Base-by-base conservation (phyloP, 108 stramenopile species). In the Discostella stelligeroides region DNA sequence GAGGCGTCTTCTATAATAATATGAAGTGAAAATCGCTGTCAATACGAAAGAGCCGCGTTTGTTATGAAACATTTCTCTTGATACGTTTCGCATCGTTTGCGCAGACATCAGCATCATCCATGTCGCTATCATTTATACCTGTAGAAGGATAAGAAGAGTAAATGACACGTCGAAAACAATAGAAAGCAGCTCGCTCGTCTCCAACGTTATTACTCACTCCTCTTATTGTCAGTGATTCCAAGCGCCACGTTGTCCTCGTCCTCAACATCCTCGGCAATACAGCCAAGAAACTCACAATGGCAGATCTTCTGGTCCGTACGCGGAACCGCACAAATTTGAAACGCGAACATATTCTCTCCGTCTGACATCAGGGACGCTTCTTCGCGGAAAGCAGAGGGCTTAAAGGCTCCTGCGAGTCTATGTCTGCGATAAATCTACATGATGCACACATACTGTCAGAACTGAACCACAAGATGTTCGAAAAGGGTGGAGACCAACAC, bases 291-390 rank as follows among this genome's bases (percentile, higher is more conserved):
- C 54, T 95, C 94, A 27, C 84, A 63, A 67, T 90, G 71, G 54
- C 88, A 67, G 11, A 95, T 84, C 47, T 79, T 75, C 66, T 91
- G 74, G 51, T 95, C 90, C 39, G 79, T 68, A 27, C 63, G 46
- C n/a, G 81, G 81, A 58, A 84, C 69, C 43, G 83, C 80, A 61
- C 94, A 91, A 47, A 80, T 71, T 78, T 95, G 94, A 57, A 95
- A 95, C 18, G 94, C 94, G 68, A 80, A 95, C 86, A 95, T 89
- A 51, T 81, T 84, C 54, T 95, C 95, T 15, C 91, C 92, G n/a
- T 92, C 90, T 6, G 92, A 90, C 24, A 90, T 62, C 25, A 80
- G 75, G 29, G 92, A 87, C 10, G 95, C 95, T 62, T 95, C 95
- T 66, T 88, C 85, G 14, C 87, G 86, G 62, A 95, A 91, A 25